Base-by-base conservation (phyloP, 345 rosid species). In the Rhizophora apiculata region DNA sequence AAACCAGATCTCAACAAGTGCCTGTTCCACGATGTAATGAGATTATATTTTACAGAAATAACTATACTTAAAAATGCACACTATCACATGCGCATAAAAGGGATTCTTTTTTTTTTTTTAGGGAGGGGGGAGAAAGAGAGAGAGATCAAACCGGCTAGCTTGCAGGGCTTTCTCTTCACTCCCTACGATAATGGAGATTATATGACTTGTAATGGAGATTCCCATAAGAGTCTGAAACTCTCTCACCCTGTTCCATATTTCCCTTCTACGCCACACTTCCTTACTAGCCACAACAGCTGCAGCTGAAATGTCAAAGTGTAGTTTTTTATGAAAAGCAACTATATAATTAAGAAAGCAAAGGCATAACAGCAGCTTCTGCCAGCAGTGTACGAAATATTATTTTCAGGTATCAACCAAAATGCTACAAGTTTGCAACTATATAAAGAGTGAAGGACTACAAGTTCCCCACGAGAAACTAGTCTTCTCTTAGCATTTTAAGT, bases 201-300 rank as follows among this genome's bases (percentile, higher is more conserved):
- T 88, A 20, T 89, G 98, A 60, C 98, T 91, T 34, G 84, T 65
- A 72, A 88, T 84, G 22, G 83, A 82, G 72, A 91, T 86, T 77
- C 96, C 96, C 70, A 92, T 89, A 54, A 89, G 81, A 57, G 77
- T 72, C 67, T 54, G 82, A 54, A 91, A 94, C 62, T 94, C 91
- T 73, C 68, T 80, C 64, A 94, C 96, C 46, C 95, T 82, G 27
- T 84, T 84, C 98, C 98, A 89, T 63, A 91, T 72, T 78, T 84
- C 93, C 64, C 74, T 86, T 86, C 97, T 84, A 30, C 98, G 93
- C 97, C 96, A 94, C 7, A 43, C 81, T 82, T 94, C 98, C 67
- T 79, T 89, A 70, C 79, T 86, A 37, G 97, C 93, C 82, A 94
- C 98, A 76, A 79, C 62, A 52, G 87, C 87, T 39, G 98, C 96